phyloP scores from a whole-genome alignment of 192 early-diverging fungal genomes.

The Ramicandelaber brevisporus region DNA sequence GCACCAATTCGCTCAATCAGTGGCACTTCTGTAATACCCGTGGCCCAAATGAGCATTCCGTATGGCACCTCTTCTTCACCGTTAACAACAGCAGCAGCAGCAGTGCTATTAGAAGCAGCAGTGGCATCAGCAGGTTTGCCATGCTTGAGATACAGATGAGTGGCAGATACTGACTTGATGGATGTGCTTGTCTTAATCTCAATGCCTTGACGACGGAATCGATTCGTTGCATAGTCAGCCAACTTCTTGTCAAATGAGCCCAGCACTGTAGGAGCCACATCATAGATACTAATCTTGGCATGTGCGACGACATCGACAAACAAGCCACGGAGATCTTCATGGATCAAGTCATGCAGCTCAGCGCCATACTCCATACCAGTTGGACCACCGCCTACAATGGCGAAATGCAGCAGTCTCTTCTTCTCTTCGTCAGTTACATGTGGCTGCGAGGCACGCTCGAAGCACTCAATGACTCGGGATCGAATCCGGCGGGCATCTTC shows the following conservation, averaged over 20 bases:
- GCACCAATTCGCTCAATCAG: conserved; percentile 17
- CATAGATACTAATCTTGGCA: conserved; percentile 30
- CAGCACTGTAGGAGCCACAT: conserved; percentile 56
- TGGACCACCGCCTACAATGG: conserved; percentile 47
- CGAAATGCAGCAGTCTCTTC: conserved; percentile 31
- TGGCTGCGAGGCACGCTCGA: conserved; percentile 36
- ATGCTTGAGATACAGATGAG: conserved; percentile 19
- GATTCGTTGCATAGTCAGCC: conserved; percentile 28
- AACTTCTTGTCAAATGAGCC: conserved; percentile 31
- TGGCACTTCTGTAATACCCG: conserved; percentile 40
- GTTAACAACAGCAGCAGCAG: no score
- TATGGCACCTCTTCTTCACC: conserved; percentile 23
- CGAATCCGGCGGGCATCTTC: conserved; percentile 41
- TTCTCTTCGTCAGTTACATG: conserved; percentile 21
- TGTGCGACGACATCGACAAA: conserved; percentile 37
- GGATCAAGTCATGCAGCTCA: conserved; percentile 41
- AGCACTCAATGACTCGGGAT: conserved; percentile 30
- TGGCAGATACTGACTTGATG: conserved; percentile 28
- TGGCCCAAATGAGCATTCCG: conserved; percentile 48
- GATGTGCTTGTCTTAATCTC: conserved; percentile 34
- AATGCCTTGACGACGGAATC: conserved; percentile 55
- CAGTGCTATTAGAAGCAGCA: no score
- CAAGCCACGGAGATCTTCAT: conserved; percentile 35
- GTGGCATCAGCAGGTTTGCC: conserved; percentile 5
- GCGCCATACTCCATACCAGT: conserved; percentile 34